phyloP scores from a whole-genome alignment of 768 basidiomycete genomes.

The Naganishia onofrii region DNA sequence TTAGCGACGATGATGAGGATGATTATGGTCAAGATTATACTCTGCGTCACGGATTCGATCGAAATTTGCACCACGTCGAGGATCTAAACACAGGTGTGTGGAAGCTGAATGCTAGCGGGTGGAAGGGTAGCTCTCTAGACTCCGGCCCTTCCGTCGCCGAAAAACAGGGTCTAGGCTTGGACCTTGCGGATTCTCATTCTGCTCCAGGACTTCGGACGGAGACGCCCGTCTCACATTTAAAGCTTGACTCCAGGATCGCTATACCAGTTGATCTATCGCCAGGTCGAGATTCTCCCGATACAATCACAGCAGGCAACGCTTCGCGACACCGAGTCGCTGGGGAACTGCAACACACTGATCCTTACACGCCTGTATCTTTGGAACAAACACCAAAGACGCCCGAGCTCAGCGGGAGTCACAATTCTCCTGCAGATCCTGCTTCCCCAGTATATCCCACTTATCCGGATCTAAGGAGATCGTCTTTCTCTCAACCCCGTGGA shows the following conservation, averaged over 20 bases:
- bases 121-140: conserved; percentile 10
- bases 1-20: conserved; percentile 48
- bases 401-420: neutral
- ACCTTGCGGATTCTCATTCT: neutral
- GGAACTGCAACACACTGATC: neutral
- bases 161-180: conserved; percentile 9
- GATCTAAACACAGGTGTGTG: conserved; percentile 27
- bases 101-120: conserved; percentile 24
- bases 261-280: neutral
- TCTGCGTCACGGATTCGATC: conserved; percentile 14
- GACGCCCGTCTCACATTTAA: neutral
- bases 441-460: conserved; percentile 4
- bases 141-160: neutral
- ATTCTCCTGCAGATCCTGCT: neutral
- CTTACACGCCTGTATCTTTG: neutral
- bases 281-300: conserved; percentile 1
- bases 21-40: conserved; percentile 34
- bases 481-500: conserved; percentile 13
- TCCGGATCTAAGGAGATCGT: conserved; percentile 11
- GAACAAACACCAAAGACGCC: conserved; percentile 1
- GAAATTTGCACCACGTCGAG: neutral
- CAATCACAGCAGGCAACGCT: conserved; percentile 1
- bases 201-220: neutral
- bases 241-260: neutral
- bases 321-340: neutral